Base-by-base conservation (phyloP, 306 rosid species). In the Hippophae rhamnoides region DNA sequence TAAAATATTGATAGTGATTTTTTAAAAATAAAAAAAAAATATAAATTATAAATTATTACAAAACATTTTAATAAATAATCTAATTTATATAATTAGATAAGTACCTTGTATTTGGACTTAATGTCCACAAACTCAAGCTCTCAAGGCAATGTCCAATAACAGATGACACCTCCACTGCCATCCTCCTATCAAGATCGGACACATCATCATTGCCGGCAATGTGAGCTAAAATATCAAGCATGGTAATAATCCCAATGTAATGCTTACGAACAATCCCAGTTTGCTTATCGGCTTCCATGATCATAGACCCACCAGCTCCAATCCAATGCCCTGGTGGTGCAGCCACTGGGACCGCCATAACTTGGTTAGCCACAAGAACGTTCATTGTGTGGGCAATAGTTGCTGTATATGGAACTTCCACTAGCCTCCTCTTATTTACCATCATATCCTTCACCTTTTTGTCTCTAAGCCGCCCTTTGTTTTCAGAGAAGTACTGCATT, bases 261-360 rank as follows among this genome's bases (percentile, higher is more conserved):
- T 88, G 99, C 25, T 88, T 92, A 76, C 90, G 10, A 2, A 62
- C 78, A 0, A 49, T 74, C 31, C 96, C 86, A 0, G 85, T 92
- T 38, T 74, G 88, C 69, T 82, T 85, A 45, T 92, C 95, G 5
- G 86, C 57, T 70, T 88, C 95, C 69, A 92, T 79, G 45, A 92
- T 92, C 95, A 92, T 83, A 0, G 96, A 84, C 23, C 93, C 96
- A 0, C 96, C 90, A 0, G 95, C 96, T 47, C 99, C 96, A 50
- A 92, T 85, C 96, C 93, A 88, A 9, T 85, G 95, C 0, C 99
- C 95, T 0, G 99, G 96, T 8, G 99, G 99, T 0, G 88, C 96
- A 0, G 96, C 96, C 73, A 92, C 95, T 1, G 93, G 96, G 5
- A 82, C 81, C 46, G 96, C 95, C 74, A 82, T 70, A 18, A 88